These are phyloP conservation scores for Reticulascus tulasneorum DNA, from an alignment of 2,329 filamentous ascomycete species.

Conservation along the genomic window DNA sequence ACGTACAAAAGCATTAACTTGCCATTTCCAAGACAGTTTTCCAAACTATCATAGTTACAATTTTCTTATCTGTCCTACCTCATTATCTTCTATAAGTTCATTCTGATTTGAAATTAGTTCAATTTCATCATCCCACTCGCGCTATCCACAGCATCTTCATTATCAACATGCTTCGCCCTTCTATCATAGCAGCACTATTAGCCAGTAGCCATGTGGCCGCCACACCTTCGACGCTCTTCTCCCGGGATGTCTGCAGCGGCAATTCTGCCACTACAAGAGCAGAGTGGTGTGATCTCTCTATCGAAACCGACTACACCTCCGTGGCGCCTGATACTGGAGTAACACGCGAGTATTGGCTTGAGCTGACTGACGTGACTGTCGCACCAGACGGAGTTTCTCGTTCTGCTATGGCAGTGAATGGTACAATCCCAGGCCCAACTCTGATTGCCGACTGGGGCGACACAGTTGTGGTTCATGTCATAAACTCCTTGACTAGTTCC, in stretches of 20 bases:
- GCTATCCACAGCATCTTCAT: no score
- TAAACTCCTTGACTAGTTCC: slow-evolving; percentile 40
- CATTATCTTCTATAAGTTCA: no score
- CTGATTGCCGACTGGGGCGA: slow-evolving; percentile 51
- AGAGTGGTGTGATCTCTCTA: slow-evolving; percentile 45
- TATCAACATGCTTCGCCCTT: slow-evolving; percentile 6
- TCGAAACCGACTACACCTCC: slow-evolving; percentile 42
- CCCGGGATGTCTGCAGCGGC: slow-evolving; percentile 16
- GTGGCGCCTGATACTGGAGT: slow-evolving; percentile 42
- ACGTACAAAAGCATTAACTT: no score
- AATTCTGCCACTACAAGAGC: slow-evolving; percentile 28
- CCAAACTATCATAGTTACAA: no score
- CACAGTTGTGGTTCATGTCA: slow-evolving; percentile 48
- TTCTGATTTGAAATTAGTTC: no score
- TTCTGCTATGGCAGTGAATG: slow-evolving; percentile 46
- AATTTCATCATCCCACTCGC: no score
- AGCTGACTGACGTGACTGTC: slow-evolving; percentile 33
- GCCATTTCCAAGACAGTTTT: no score
- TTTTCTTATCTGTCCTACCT: no score
- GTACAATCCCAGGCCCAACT: slow-evolving; percentile 55
- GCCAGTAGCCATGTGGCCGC: no score
- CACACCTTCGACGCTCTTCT: slow-evolving; percentile 6
- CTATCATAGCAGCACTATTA: slow-evolving; percentile 5
- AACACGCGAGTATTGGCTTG: slow-evolving; percentile 45
- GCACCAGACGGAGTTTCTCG: slow-evolving; percentile 43